Base-by-base conservation (phyloP, 495 filamentous ascomycete species). In the Xylaria cubensis region DNA sequence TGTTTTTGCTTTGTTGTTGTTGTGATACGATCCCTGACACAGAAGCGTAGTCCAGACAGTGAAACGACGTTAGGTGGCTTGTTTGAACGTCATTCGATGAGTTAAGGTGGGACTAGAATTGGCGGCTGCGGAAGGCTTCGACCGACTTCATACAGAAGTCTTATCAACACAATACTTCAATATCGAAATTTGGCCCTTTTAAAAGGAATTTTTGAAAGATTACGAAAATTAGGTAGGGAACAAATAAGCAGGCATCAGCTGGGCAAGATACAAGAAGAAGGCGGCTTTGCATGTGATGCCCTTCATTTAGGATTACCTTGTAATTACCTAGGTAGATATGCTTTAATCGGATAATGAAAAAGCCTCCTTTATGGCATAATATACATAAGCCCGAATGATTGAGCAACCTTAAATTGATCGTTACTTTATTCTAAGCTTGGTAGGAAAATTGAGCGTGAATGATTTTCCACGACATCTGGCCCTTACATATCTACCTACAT, bases 31-130 rank as follows among this genome's bases (percentile, higher is more conserved):
- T 34, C 26, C n/a, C 36, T 3, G 24, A 46, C 3, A 51, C 29
- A 19, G 64, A 56, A 7, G n/a, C 36, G 32, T 4, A 5, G 44
- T 32, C 32, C 46, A 67, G 13, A 21, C 29, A 29, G 7, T 44
- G 48, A 29, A 68, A 21, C 9, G 51, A 8, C 21, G 32, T 68
- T 58, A 42, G 48, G 65, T 67, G 50, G n/a, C 36, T 24, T 21
- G 24, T 21, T 26, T 51, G 46, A 44, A 9, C 29, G 44, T 21
- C 29, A 34, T 24, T 24, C n/a, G 21, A 29, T 58, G 8, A 56
- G 21, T 10, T 56, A n/a, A n/a, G 36, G 65, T 68, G 50, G 51
- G 65, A 55, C 64, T 62, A 7, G 34, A 21, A 62, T n/a, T n/a
- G 48, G 6, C 5, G 6, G 19, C 58, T 48, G 41, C 44, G n/a